Evolutionary conservation across 2,329 filamentous ascomycete genomes (phyloP).

Genomic region (Curvularia sp.): DNA sequence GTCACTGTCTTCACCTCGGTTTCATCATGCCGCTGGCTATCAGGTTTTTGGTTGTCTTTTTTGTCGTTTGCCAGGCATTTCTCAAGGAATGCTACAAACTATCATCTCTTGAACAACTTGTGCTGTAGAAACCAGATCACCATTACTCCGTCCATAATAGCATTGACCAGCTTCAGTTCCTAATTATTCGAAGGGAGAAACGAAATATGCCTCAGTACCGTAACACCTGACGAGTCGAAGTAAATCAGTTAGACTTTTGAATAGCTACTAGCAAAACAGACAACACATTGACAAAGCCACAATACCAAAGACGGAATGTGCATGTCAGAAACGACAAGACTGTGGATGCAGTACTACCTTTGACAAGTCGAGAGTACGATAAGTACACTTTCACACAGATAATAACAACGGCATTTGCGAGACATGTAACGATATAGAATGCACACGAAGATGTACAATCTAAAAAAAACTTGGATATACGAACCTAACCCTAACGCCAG

Average conservation of each 20-base stretch:
- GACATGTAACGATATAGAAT: background rate
- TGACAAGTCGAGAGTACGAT: background rate
- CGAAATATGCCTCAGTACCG: background rate
- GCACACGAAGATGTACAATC: slow-evolving; percentile 26
- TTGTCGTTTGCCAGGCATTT: background rate
- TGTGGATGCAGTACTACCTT: background rate
- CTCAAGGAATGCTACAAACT: background rate
- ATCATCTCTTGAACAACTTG: background rate
- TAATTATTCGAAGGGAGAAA: background rate
- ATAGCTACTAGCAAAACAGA: background rate
- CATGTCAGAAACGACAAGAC: background rate
- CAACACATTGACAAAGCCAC: background rate
- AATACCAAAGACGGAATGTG: background rate
- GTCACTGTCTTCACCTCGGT: background rate
- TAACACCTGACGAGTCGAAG: background rate
- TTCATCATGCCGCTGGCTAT: background rate
- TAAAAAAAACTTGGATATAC: slow-evolving; percentile 38
- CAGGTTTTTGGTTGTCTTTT: background rate
- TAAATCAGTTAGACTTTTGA: background rate
- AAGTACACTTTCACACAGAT: background rate
- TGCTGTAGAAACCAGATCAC: background rate
- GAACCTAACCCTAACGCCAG: slow-evolving; percentile 40
- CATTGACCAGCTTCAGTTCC: too few species aligned
- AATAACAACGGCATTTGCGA: background rate
- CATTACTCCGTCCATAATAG: background rate